Evolutionary conservation across 2,329 filamentous ascomycete genomes (phyloP), one percentile per base, ranked within the genome.

Genomic region (Hymenoscyphus albidus): DNA sequence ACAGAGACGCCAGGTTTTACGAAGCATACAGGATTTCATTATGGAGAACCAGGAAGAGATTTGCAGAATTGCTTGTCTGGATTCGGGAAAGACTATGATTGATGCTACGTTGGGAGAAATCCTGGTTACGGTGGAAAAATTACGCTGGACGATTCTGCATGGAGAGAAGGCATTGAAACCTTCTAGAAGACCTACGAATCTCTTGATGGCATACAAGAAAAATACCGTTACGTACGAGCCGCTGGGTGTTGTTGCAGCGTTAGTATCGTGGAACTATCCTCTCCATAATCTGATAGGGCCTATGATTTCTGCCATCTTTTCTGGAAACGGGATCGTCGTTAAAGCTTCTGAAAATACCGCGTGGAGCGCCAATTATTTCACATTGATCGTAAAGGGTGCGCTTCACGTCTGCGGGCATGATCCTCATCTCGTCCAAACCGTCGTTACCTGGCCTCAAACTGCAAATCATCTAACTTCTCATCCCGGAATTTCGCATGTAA

Each of bases 191-290:
- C 92, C 93, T 5, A 96, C 93, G 0, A 97, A 96, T 77, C 82
- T 97, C 57, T 84, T 99, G 68, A 96, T 99, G 92, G 86, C 88
- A 78, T 97, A 98, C 79, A 99, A 99, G 83, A 87, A 85, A 76
- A 97, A 97, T 75, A 89, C 88, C 67, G 93, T 99, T 35, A 81
- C 85, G 59, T 99, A 96, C 77, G 93, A 99, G 78, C 94, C 95
- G 14, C 81, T 98, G 22, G 95, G 95, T 16, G 92, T 99, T 42
- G 91, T 99, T 5, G 89, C 92, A 12, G 94, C 95, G 18, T 89
- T 94, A 61, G 92, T 99, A 55, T 95, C 91, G 75, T 99, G 95
- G 95, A 99, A 99, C 80, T 98, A 93, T 76, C 88, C 92, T 56
- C 96, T 98, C 78, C 95, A 99, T 80, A 99, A 99, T 78, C 82